Conservation (phyloP, 2,329 filamentous ascomycete species). For the Calonectria honghensis region DNA sequence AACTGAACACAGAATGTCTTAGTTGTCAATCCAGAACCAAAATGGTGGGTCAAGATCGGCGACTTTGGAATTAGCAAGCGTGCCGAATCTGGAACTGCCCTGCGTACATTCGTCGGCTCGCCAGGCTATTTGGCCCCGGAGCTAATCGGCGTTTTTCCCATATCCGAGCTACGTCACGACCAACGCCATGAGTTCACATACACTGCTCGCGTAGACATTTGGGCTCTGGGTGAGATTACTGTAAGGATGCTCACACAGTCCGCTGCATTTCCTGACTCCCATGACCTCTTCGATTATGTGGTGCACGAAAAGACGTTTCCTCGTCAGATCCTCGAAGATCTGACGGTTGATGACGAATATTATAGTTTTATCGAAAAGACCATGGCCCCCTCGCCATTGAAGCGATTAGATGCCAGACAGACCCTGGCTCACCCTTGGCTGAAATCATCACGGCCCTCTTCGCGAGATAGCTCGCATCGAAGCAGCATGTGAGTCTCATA, state of each 20-base stretch:
- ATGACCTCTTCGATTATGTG: conserved; percentile 10
- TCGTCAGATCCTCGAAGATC: background rate
- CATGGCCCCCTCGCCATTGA: too few relatives aligned
- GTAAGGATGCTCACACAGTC: background rate
- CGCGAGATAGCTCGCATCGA: too few relatives aligned
- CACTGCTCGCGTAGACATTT: conserved; percentile 5
- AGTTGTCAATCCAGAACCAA: background rate
- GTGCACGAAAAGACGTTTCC: background rate
- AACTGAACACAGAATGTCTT: conserved; percentile 12
- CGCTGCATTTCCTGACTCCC: background rate
- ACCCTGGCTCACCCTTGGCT: too few relatives aligned
- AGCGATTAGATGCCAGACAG: too few relatives aligned
- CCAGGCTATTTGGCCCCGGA: conserved; percentile 10
- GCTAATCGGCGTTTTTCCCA: background rate
- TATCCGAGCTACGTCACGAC: background rate
- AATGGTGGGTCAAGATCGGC: conserved; percentile 32
- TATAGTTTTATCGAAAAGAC: too few relatives aligned
- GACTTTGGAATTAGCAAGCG: conserved; percentile 34
- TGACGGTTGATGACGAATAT: too few relatives aligned
- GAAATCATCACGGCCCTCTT: too few relatives aligned
- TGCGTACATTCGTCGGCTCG: background rate
- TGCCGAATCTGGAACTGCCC: background rate
- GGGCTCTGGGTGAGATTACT: conserved; percentile 14
- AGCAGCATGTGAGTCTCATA: too few relatives aligned
- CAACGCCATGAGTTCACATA: background rate